A percentile compares a stretch with the other conserved stretches of the same genome.
phyloP scores from a whole-genome alignment of 805 yeast species.

The Brettanomyces naardenensis region DNA sequence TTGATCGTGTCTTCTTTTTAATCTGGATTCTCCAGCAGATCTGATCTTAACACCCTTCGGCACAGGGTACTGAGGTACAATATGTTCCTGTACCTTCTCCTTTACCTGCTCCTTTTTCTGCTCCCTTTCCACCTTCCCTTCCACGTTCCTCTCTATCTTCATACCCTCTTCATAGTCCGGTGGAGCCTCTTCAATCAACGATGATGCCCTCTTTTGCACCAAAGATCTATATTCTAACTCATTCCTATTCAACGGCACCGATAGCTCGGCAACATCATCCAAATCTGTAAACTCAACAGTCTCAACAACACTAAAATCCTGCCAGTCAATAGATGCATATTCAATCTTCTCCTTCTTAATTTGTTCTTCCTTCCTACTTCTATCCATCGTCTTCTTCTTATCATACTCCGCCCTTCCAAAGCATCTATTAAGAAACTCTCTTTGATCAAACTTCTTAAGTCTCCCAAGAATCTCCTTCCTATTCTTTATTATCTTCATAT shows the following conservation, averaged over 20 bases:
- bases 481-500: conserved; percentile 30
- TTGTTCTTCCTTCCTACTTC: conserved; percentile 22
- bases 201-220: conserved; percentile 36
- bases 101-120: conserved; percentile 4
- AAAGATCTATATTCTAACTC: conserved; percentile 58
- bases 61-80: neutral
- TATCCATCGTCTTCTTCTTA: conserved; percentile 28
- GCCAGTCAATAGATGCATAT: conserved; percentile 83
- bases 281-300: conserved; percentile 56
- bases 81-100: conserved; percentile 9
- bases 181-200: conserved; percentile 31
- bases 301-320: conserved; percentile 66
- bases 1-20: conserved; percentile 22
- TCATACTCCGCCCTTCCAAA: conserved; percentile 50
- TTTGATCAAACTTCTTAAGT: conserved; percentile 19
- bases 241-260: conserved; percentile 46
- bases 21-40: conserved; percentile 66
- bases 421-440: conserved; percentile 37
- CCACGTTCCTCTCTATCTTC: conserved; percentile 10
- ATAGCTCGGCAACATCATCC: conserved; percentile 50
- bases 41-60: conserved; percentile 37
- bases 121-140: conserved; percentile 14
- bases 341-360: conserved; percentile 35
- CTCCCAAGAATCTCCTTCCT: conserved; percentile 11
- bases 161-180: conserved; percentile 26